Evolutionary conservation across 352 stramenopile genomes (phyloP).

Genomic region (Phytophthora nicotianae): DNA sequence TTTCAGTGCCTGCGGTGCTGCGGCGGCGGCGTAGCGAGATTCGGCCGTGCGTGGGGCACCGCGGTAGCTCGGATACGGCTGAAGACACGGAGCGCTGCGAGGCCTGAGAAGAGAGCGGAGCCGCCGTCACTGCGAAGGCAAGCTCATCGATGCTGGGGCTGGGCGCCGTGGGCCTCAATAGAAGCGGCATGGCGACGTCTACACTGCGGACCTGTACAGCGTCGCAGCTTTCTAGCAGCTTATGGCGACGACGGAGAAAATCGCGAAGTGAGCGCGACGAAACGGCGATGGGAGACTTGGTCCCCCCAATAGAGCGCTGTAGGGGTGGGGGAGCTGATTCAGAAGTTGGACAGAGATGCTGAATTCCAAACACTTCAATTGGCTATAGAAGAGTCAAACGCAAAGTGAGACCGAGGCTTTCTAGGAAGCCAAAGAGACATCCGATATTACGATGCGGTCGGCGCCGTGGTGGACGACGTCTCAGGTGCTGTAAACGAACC

Average conservation of each 20-base stretch:
- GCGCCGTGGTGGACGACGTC: background rate
- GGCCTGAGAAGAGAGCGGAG: constrained; percentile 32
- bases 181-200: constrained; percentile 58
- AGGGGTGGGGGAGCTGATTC: constrained; percentile 8
- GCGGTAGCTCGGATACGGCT: constrained; percentile 29
- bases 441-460: background rate
- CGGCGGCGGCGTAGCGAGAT: constrained; percentile 39
- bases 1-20: constrained; percentile 43
- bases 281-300: constrained; percentile 8
- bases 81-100: constrained; percentile 26
- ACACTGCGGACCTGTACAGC: background rate
- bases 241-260: constrained; percentile 18
- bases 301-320: constrained; percentile 11
- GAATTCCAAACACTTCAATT: constrained; percentile 19
- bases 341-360: constrained; percentile 21
- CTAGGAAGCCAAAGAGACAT: constrained; percentile 10
- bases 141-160: constrained; percentile 81
- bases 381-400: constrained; percentile 9
- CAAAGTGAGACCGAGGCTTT: background rate
- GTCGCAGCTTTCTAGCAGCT: background rate
- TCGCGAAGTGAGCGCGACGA: constrained; percentile 24
- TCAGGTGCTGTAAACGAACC: constrained; percentile 9
- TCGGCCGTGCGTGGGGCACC: constrained; percentile 44
- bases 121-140: constrained; percentile 44
- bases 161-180: constrained; percentile 67